These are phyloP conservation scores for Claviceps fusiformis DNA, from an alignment of 2,329 filamentous ascomycete species.

Conservation along the genomic window DNA sequence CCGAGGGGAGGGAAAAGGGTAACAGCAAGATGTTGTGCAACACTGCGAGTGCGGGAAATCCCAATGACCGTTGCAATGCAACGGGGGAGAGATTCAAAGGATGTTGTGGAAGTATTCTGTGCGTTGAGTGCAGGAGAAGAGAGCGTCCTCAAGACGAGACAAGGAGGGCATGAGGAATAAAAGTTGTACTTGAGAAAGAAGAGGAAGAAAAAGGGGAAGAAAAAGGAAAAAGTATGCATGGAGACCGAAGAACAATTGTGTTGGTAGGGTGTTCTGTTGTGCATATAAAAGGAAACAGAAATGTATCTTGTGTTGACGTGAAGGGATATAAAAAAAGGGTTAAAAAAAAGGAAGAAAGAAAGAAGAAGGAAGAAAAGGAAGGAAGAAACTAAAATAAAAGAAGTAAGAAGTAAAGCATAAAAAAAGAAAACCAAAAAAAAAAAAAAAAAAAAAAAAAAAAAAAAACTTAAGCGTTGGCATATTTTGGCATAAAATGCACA, in stretches of 20 bases:
- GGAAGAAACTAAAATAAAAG: not conserved
- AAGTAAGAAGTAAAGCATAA: no score
- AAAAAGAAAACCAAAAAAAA: not conserved
- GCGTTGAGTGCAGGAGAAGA: no score
- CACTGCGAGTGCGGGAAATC: not conserved
- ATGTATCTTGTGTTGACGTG: not conserved
- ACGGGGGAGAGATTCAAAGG: not conserved
- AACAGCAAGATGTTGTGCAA: constrained; percentile 4
- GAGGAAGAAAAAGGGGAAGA: not conserved
- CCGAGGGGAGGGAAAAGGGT: not conserved
- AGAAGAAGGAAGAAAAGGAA: not conserved
- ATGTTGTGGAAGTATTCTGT: not conserved
- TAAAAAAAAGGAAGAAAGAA: not conserved
- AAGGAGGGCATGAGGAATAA: not conserved
- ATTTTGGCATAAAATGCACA: constrained; percentile 12
- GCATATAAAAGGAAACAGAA: not conserved
- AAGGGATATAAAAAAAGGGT: not conserved
- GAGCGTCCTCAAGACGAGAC: not conserved
- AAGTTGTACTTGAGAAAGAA: not conserved
- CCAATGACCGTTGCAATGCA: not conserved
- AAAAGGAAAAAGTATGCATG: not conserved
- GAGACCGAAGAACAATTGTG: not conserved
- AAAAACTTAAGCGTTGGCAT: not conserved
- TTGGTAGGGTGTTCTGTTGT: not conserved
- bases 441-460: not conserved